Conservation (phyloP, 2,329 filamentous ascomycete species). For the Moelleriella libera region DNA sequence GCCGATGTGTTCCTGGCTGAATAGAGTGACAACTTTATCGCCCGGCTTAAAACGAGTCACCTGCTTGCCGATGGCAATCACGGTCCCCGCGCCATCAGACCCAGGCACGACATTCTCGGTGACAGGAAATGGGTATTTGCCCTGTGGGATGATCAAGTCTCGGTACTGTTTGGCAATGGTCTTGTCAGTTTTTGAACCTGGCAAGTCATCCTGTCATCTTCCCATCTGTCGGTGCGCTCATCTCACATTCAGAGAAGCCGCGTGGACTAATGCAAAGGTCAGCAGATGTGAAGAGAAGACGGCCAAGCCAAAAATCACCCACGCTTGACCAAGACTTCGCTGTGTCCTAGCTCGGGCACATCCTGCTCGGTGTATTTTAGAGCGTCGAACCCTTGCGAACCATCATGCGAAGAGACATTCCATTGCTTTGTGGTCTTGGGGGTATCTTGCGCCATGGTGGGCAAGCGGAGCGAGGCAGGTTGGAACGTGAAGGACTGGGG, state of each 20-base stretch:
- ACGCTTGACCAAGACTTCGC: constrained; percentile 56
- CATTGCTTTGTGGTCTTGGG: constrained; percentile 39
- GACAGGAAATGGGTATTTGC: constrained; percentile 16
- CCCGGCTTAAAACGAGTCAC: constrained; percentile 34
- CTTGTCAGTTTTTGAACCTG: neutral
- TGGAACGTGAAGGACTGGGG: neutral
- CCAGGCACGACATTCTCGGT: constrained; percentile 30
- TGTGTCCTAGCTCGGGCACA: constrained; percentile 50
- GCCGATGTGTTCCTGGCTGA: constrained; percentile 39
- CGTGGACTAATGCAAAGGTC: constrained; percentile 20
- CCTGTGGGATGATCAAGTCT: constrained; percentile 35
- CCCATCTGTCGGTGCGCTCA: neutral
- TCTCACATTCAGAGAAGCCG: constrained; percentile 33
- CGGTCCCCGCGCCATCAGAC: constrained; percentile 39
- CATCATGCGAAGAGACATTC: constrained; percentile 26
- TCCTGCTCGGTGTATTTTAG: constrained; percentile 40
- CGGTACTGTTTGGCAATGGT: constrained; percentile 22
- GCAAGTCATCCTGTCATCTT: neutral
- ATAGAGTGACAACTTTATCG: constrained; percentile 45
- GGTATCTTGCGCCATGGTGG: constrained; percentile 12
- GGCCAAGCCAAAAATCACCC: constrained; percentile 3
- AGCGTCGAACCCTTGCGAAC: constrained; percentile 40
- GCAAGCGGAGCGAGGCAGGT: neutral
- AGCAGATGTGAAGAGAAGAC: constrained; percentile 5
- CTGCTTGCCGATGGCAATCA: constrained; percentile 34